Base-by-base conservation (phyloP, 2,329 filamentous ascomycete species). In the Aspergillus brunneoviolaceus region DNA sequence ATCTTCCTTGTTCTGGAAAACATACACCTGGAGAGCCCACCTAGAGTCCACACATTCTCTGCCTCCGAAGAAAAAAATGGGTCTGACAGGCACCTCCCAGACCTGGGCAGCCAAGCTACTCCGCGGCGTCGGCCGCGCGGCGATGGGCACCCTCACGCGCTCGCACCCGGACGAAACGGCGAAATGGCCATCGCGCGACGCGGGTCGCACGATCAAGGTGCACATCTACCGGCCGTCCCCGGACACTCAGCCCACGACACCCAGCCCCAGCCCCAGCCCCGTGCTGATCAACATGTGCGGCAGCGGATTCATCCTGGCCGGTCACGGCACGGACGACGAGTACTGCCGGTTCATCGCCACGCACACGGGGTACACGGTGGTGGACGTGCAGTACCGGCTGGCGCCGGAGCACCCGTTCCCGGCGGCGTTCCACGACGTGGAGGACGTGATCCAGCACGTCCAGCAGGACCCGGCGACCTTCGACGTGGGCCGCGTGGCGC, bases 321-420 rank as follows among this genome's bases (percentile, higher is more conserved):
- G 65, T 4, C 70, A 70, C 33, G 72, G 73, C 21, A 59, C 58
- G 12, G 72, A 72, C 54, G 66, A 69, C 51, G 60, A 67, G 25
- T 74, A 67, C 58, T 71, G 67, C 53, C 65, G 60, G 4, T 61
- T 55, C n/a, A 62, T 75, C 39, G 60, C 66, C 35, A 10, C 60
- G 4, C 27, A 61, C 4, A 68, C 71, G 0, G 39, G 52, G 11
- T 70, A 70, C 63, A 68, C 66, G 4, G 71, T 78, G 4, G 62
- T 78, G 6, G 76, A 80, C 60, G 63, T 73, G 4, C 58, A 71
- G 7, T 79, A 79, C 64, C 72, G 75, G 2, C 72, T 76, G 6
- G 73, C 71, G 0, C 77, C 77, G 3, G 77, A 79, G 51, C 7
- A 73, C 49, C 72, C 72, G 3, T 79, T 74, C 59, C 77, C 77